phyloP scores from a whole-genome alignment of 768 basidiomycete species.

The Boletus sp. region DNA sequence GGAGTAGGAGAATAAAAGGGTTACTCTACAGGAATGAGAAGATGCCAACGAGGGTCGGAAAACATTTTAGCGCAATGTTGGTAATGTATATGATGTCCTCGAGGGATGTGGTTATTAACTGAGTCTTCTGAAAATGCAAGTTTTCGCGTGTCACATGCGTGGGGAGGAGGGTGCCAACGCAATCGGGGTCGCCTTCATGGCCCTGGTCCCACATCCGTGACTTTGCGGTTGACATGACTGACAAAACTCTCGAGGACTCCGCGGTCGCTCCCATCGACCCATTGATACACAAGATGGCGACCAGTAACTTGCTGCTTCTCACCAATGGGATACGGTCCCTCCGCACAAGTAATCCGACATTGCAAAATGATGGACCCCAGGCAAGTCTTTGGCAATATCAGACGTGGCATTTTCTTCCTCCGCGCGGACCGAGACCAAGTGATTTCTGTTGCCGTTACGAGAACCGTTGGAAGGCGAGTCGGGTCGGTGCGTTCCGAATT shows the following conservation, averaged over 20 bases:
- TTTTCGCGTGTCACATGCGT: too few species aligned
- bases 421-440: conserved; percentile 72
- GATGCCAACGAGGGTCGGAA: too few species aligned
- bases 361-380: conserved; percentile 13
- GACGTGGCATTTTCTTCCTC: conserved; percentile 37
- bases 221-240: conserved; percentile 58
- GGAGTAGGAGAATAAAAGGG: too few species aligned
- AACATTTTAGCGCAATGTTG: too few species aligned
- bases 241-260: conserved; percentile 63
- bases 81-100: too few species aligned
- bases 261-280: conserved; percentile 60
- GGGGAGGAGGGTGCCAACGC: too few species aligned
- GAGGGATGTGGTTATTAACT: too few species aligned
- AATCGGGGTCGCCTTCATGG: neutral
- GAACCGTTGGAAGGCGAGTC: conserved; percentile 8
- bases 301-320: conserved; percentile 7
- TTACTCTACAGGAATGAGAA: too few species aligned
- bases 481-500: neutral
- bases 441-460: conserved; percentile 36
- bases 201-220: conserved; percentile 14
- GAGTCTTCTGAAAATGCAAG: too few species aligned
- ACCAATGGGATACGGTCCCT: conserved; percentile 9
- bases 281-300: conserved; percentile 43
- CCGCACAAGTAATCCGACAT: conserved; percentile 25
- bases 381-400: neutral